phyloP scores from a whole-genome alignment of 805 yeast species.

The Hanseniaspora lindneri region DNA sequence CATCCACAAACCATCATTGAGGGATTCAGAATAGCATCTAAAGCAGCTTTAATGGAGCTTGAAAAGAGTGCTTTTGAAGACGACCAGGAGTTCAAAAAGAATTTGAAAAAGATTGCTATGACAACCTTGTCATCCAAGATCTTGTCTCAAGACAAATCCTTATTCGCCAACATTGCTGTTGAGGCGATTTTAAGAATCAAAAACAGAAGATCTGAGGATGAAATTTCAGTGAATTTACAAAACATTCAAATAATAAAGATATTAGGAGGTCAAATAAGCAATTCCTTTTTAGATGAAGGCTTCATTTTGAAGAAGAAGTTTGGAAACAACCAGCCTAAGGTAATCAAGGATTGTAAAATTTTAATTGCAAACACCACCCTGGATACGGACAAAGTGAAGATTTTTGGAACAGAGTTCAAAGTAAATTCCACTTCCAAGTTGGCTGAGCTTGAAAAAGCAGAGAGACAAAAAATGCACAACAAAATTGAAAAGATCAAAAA shows the following conservation, averaged over 20 bases:
- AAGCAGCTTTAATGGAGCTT: conserved; percentile 74
- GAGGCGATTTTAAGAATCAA: conserved; percentile 82
- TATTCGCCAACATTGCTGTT: conserved; percentile 81
- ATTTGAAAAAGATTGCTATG: conserved; percentile 74
- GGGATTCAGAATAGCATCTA: conserved; percentile 82
- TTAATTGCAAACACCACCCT: conserved; percentile 88
- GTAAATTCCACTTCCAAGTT: conserved; percentile 90
- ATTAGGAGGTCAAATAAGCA: conserved; percentile 82
- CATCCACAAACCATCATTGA: conserved; percentile 97
- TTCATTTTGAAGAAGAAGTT: conserved; percentile 82
- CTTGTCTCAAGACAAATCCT: conserved; percentile 84
- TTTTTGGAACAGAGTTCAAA: conserved; percentile 94
- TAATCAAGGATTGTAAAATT: conserved; percentile 68
- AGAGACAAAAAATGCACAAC: conserved; percentile 78
- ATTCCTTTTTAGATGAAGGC: conserved; percentile 92
- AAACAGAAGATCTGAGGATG: conserved; percentile 31
- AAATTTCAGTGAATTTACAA: conserved; percentile 43
- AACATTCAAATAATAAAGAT: conserved; percentile 89
- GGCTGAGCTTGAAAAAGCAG: conserved; percentile 90
- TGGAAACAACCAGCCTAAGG: conserved; percentile 89
- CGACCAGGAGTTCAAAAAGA: conserved; percentile 45
- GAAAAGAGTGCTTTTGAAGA: conserved; percentile 60
- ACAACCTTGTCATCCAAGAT: conserved; percentile 91
- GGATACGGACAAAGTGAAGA: conserved; percentile 95
- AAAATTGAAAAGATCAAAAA: conserved; percentile 83